Evolutionary conservation across 1,139 yeast genomes (phyloP).

Genomic region (Protomyces pachydermus): DNA sequence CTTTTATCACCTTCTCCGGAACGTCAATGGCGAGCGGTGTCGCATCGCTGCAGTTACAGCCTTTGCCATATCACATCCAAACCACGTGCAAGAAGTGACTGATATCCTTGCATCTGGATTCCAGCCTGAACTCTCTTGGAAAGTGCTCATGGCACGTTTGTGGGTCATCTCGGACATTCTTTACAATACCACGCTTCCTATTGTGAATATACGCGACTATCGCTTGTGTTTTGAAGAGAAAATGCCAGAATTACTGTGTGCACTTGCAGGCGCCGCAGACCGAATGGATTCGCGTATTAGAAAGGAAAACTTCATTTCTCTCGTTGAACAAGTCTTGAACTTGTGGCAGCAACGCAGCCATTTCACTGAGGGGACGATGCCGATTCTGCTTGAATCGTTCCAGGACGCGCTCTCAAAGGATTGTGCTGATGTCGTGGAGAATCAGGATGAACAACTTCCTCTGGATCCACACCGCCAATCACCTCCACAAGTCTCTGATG

Average conservation of each 20-base stretch:
- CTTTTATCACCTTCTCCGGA: slow-evolving; percentile 26
- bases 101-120: slow-evolving; percentile 34
- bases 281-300: slow-evolving; percentile 31
- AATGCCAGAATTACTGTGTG: slow-evolving; percentile 26
- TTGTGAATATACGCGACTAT: slow-evolving; percentile 33
- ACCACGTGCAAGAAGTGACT: slow-evolving; percentile 33
- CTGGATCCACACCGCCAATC: neutral
- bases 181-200: slow-evolving; percentile 34
- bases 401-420: neutral
- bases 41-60: slow-evolving; percentile 38
- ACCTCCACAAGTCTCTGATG: neutral
- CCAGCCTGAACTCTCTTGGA: slow-evolving; percentile 28
- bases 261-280: slow-evolving; percentile 23
- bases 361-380: slow-evolving; percentile 14
- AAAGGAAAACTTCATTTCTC: slow-evolving; percentile 30
- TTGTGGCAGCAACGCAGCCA: slow-evolving; percentile 30
- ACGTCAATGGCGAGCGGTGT: slow-evolving; percentile 32
- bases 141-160: slow-evolving; percentile 34
- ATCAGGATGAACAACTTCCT: neutral
- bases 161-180: slow-evolving; percentile 37
- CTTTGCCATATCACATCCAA: slow-evolving; percentile 36
- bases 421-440: neutral
- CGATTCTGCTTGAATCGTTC: neutral
- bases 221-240: slow-evolving; percentile 28
- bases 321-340: slow-evolving; percentile 31